Evolutionary conservation across 768 basidiomycete genomes (phyloP).

Genomic region (Tylopilus intermedius): DNA sequence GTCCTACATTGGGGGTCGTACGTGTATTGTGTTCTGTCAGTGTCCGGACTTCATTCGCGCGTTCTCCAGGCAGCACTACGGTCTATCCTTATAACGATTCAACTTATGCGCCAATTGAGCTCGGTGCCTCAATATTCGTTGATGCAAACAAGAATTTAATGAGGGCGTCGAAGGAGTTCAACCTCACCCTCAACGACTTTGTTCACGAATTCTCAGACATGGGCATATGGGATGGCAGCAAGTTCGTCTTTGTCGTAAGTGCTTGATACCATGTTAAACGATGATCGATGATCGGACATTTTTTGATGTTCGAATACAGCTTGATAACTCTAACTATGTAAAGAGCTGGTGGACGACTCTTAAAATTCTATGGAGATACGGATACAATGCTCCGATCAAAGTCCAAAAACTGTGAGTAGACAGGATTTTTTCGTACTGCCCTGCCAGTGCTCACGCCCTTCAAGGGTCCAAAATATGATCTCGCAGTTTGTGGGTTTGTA

Average conservation of each 20-base stretch:
- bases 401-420: constrained; percentile 50
- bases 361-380: constrained; percentile 77
- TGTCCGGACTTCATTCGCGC: constrained; percentile 1
- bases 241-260: constrained; percentile 61
- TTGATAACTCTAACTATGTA: constrained; percentile 35
- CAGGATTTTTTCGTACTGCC: not conserved
- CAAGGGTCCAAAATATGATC: constrained; percentile 54
- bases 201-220: constrained; percentile 43
- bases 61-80: constrained; percentile 60
- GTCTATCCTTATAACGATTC: constrained; percentile 67
- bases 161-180: constrained; percentile 79
- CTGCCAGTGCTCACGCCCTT: not conserved
- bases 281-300: not conserved
- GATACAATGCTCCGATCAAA: constrained; percentile 52
- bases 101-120: constrained; percentile 61
- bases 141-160: constrained; percentile 62
- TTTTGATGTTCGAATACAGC: constrained; percentile 26
- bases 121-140: constrained; percentile 89
- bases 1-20: constrained; percentile 79
- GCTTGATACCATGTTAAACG: not conserved
- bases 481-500: constrained; percentile 55
- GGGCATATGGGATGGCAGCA: constrained; percentile 81
- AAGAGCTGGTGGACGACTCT: constrained; percentile 65
- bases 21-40: constrained; percentile 34
- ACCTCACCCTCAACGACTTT: constrained; percentile 52